These are phyloP conservation scores for Bonia amplexicaulis DNA, from an alignment of 176 grass and related monocot genomes.

Conservation along the genomic window DNA sequence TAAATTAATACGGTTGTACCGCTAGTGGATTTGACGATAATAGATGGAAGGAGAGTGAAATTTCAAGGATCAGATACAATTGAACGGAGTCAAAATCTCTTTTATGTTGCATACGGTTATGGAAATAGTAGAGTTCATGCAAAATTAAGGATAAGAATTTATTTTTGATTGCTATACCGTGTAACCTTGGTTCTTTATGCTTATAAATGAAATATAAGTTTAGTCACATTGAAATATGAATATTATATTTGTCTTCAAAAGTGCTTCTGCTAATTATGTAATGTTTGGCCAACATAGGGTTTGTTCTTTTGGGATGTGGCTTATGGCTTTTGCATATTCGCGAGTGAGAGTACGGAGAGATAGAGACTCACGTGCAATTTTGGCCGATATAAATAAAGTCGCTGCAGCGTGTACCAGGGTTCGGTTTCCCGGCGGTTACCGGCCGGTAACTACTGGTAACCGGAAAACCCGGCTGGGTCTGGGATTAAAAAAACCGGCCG, in stretches of 20 bases:
- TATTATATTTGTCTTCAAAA: background rate
- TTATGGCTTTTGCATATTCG: no score
- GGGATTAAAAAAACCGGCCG: no score
- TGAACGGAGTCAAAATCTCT: background rate
- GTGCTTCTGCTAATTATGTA: background rate
- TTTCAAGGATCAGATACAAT: background rate
- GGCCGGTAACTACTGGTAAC: no score
- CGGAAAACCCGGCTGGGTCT: no score
- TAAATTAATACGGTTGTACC: background rate
- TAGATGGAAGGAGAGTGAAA: background rate
- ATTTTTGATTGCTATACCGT: background rate
- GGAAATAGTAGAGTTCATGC: background rate
- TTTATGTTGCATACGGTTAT: background rate
- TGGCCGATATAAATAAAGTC: no score
- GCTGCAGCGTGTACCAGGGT: no score
- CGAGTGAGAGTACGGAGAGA: no score
- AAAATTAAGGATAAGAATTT: background rate
- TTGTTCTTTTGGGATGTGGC: no score
- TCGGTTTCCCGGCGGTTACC: no score
- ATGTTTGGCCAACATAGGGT: background rate
- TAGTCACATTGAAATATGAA: background rate
- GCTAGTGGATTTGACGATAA: background rate
- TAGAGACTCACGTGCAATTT: no score
- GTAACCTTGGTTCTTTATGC: background rate
- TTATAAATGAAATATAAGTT: background rate